Evolutionary conservation across 2,329 filamentous ascomycete species (phyloP).

Genomic region (Magnaporthales sp.): DNA sequence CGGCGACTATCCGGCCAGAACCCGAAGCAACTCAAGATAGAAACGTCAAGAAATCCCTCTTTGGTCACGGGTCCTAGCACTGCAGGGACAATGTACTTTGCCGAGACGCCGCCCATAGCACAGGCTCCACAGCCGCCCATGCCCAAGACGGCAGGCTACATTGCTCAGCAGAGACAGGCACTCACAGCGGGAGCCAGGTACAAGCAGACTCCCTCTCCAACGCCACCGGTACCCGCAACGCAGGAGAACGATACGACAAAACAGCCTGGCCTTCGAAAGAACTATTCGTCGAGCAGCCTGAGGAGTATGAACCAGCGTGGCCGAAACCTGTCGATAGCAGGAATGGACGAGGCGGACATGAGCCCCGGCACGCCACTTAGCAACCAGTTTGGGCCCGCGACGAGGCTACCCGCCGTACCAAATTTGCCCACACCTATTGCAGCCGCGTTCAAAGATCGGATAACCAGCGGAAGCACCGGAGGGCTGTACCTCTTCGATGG

Average conservation of each 20-base stretch:
- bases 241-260: not conserved
- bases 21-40: constrained; percentile 78
- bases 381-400: constrained; percentile 48
- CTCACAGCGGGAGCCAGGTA: constrained; percentile 24
- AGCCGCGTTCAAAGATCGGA: constrained; percentile 50
- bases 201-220: constrained; percentile 24
- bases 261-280: constrained; percentile 47
- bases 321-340: constrained; percentile 62
- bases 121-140: constrained; percentile 9
- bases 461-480: constrained; percentile 49
- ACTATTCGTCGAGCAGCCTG: constrained; percentile 62
- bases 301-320: constrained; percentile 54
- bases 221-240: constrained; percentile 20
- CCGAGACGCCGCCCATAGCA: constrained; percentile 9
- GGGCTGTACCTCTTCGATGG: constrained; percentile 79
- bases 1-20: constrained; percentile 75
- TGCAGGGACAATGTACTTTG: not conserved
- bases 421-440: constrained; percentile 60
- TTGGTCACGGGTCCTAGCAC: constrained; percentile 1
- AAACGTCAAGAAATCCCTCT: constrained; percentile 44
- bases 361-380: constrained; percentile 70
- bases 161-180: constrained; percentile 33
- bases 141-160: constrained; percentile 23
- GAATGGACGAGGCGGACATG: constrained; percentile 54
- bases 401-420: constrained; percentile 48